Evolutionary conservation across 345 rosid genomes (phyloP).

Genomic region (Raphanus sativus): DNA sequence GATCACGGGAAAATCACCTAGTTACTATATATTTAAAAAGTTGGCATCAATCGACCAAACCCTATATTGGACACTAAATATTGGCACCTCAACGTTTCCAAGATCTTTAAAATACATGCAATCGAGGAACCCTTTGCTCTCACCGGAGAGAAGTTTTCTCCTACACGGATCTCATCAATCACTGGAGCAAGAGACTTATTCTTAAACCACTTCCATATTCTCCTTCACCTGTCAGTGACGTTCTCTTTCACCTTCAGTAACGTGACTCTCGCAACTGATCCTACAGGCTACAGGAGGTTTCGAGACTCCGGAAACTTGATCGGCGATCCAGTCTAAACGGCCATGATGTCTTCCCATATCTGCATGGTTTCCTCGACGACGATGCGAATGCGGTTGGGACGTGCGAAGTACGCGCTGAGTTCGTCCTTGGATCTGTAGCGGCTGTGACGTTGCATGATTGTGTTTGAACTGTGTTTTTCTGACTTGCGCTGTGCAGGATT

Average conservation of each 20-base stretch:
- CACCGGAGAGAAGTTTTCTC: constrained; percentile 74
- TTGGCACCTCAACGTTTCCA: constrained; percentile 44
- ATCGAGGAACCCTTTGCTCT: constrained; percentile 73
- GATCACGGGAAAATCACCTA: no score
- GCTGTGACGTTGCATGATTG: constrained; percentile 46
- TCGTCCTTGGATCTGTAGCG: constrained; percentile 64
- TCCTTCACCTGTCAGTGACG: constrained; percentile 40
- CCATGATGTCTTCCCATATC: constrained; percentile 73
- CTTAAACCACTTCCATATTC: constrained; percentile 51
- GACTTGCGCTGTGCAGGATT: no score
- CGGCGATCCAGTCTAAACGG: constrained; percentile 72
- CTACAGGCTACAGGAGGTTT: constrained; percentile 44
- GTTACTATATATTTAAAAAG: neutral
- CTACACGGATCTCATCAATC: constrained; percentile 46
- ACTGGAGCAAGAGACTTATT: constrained; percentile 20
- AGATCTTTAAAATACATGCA: constrained; percentile 52
- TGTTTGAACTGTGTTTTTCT: no score
- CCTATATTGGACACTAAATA: no score
- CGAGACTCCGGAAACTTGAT: constrained; percentile 32
- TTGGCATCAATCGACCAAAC: neutral
- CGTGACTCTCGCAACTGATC: constrained; percentile 47
- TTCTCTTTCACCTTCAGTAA: constrained; percentile 65
- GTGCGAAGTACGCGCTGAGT: constrained; percentile 51
- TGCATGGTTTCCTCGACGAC: constrained; percentile 56
- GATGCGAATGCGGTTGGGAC: constrained; percentile 61